These are phyloP conservation scores for Starmerella apicola DNA, from an alignment of 805 yeast species.

Conservation along the genomic window DNA sequence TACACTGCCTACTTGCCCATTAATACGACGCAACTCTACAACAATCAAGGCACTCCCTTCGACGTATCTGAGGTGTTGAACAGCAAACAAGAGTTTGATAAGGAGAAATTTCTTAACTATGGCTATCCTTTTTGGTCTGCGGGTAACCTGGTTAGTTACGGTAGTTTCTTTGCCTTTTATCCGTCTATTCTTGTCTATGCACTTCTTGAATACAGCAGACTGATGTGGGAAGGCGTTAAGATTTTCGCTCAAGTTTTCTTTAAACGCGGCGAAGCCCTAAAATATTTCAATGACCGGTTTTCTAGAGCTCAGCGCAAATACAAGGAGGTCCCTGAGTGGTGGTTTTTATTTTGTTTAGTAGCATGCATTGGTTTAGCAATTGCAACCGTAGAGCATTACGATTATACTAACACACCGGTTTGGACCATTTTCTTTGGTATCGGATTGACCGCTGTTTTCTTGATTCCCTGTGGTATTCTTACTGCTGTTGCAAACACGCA, in stretches of 20 bases:
- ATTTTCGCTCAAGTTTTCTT: constrained; percentile 5
- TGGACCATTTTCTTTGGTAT: constrained; percentile 42
- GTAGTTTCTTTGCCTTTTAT: constrained; percentile 42
- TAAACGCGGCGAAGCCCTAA: constrained; percentile 24
- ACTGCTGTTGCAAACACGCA: constrained; percentile 38
- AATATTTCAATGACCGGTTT: constrained; percentile 39
- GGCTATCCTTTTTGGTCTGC: constrained; percentile 58
- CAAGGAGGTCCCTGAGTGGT: constrained; percentile 62
- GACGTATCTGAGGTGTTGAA: constrained; percentile 35
- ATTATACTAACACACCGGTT: constrained; percentile 29
- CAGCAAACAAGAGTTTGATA: constrained; percentile 35
- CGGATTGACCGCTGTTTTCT: constrained; percentile 39
- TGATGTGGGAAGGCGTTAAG: constrained; percentile 6
- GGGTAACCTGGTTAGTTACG: constrained; percentile 45
- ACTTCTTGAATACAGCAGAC: constrained; percentile 29
- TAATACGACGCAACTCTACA: constrained; percentile 32
- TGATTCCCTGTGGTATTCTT: constrained; percentile 40
- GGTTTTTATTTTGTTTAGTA: constrained; percentile 42
- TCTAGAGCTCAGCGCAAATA: constrained; percentile 44
- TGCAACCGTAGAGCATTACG: constrained; percentile 30
- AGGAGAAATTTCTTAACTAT: constrained; percentile 35
- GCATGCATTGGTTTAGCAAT: constrained; percentile 36
- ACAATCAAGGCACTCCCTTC: constrained; percentile 35
- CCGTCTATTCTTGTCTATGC: constrained; percentile 44
- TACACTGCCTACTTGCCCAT: constrained; percentile 44